Evolutionary conservation across 805 yeast species (phyloP).

Genomic region (Starmerella bacillaris): DNA sequence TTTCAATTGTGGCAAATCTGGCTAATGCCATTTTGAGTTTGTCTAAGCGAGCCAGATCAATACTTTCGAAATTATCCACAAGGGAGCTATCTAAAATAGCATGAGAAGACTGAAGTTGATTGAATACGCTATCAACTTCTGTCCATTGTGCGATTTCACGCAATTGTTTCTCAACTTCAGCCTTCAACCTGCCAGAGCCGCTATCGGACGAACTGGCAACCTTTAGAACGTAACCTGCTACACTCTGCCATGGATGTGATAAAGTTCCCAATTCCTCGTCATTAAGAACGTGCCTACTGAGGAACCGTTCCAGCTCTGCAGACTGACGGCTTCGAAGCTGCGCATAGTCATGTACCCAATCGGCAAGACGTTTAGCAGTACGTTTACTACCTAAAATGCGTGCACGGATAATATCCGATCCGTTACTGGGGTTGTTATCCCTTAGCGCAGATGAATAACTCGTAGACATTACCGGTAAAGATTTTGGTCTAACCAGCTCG

Average conservation of each 20-base stretch:
- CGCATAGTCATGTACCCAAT: slow-evolving; percentile 39
- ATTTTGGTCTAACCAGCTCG: too few relatives aligned
- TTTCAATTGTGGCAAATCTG: slow-evolving; percentile 43
- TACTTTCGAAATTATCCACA: slow-evolving; percentile 37
- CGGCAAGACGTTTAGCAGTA: slow-evolving; percentile 43
- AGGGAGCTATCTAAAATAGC: slow-evolving; percentile 25
- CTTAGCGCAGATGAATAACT: slow-evolving; percentile 16
- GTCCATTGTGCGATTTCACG: slow-evolving; percentile 28
- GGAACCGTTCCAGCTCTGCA: slow-evolving; percentile 27
- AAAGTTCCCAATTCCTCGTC: slow-evolving; percentile 18
- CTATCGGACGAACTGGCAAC: slow-evolving; percentile 20
- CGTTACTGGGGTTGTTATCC: slow-evolving; percentile 32
- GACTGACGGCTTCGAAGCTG: slow-evolving; percentile 32
- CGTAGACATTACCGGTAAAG: slow-evolving; percentile 8
- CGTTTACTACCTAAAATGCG: slow-evolving; percentile 38
- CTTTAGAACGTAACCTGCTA: slow-evolving; percentile 18
- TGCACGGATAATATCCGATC: slow-evolving; percentile 40
- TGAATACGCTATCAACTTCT: slow-evolving; percentile 15
- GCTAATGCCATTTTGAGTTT: slow-evolving; percentile 49
- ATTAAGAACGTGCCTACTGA: slow-evolving; percentile 10
- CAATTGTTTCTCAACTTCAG: slow-evolving; percentile 25
- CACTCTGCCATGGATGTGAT: slow-evolving; percentile 19
- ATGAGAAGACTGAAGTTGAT: slow-evolving; percentile 1
- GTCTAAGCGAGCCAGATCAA: slow-evolving; percentile 31
- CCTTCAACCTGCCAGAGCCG: slow-evolving; percentile 24